Evolutionary conservation across 768 basidiomycete genomes (phyloP).

Genomic region (Boletus sp.): DNA sequence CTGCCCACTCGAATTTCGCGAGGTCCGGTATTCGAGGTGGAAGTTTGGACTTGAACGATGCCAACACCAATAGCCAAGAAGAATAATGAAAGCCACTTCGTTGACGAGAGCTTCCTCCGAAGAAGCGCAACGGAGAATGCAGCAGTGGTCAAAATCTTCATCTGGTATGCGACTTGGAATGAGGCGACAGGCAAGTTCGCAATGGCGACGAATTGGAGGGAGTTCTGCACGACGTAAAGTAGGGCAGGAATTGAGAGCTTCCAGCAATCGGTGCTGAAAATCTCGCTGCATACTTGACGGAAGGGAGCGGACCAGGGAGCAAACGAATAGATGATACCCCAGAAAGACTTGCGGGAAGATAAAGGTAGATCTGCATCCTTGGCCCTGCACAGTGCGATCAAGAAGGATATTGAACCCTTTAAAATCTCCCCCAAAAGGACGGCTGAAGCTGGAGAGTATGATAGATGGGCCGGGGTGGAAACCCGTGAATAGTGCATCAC

Average conservation of each 20-base stretch:
- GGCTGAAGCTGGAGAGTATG: constrained; percentile 92
- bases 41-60: constrained; percentile 89
- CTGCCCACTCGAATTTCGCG: constrained; percentile 53
- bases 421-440: constrained; percentile 93
- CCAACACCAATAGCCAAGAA: constrained; percentile 90
- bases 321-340: constrained; percentile 34
- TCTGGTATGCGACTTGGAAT: constrained; percentile 97
- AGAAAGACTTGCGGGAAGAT: constrained; percentile 40
- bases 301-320: constrained; percentile 50
- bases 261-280: constrained; percentile 95
- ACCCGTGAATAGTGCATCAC: constrained; percentile 99
- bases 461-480: constrained; percentile 67
- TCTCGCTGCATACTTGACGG: constrained; percentile 57
- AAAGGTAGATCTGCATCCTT: constrained; percentile 42
- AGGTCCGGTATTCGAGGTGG: constrained; percentile 31
- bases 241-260: constrained; percentile 96
- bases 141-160: constrained; percentile 97
- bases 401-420: constrained; percentile 88
- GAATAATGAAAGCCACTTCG: constrained; percentile 86
- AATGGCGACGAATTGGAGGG: constrained; percentile 94
- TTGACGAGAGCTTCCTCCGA: constrained; percentile 62
- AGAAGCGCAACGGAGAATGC: constrained; percentile 86
- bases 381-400: constrained; percentile 68
- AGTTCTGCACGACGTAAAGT: constrained; percentile 95
- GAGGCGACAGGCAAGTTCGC: constrained; percentile 94